These are phyloP conservation scores for Astragalus membranaceus DNA, from an alignment of 306 rosid genomes.

Conservation along the genomic window DNA sequence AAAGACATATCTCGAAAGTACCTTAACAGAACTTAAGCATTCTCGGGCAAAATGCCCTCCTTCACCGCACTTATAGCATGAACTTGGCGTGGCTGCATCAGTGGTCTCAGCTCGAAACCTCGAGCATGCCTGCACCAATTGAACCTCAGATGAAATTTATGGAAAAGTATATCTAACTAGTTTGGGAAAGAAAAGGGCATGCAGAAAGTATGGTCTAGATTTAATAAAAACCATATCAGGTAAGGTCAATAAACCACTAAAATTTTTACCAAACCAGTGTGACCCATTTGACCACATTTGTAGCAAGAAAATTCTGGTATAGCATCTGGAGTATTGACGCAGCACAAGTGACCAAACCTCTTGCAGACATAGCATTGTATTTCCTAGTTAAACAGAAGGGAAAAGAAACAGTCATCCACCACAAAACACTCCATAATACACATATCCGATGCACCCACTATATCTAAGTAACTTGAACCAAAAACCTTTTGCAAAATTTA, in stretches of 20 bases:
- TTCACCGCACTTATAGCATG: constrained; percentile 71
- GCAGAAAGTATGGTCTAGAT: neutral
- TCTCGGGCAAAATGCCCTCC: constrained; percentile 91
- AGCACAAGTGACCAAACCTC: constrained; percentile 77
- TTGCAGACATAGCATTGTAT: constrained; percentile 77
- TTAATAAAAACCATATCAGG: neutral
- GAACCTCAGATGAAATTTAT: neutral
- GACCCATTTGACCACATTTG: constrained; percentile 79
- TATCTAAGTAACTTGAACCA: neutral
- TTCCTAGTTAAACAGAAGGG: constrained; percentile 38
- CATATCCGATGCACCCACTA: neutral
- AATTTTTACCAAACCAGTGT: constrained; percentile 77
- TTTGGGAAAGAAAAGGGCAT: neutral
- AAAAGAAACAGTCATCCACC: neutral
- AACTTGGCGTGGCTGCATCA: constrained; percentile 38
- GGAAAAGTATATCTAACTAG: neutral
- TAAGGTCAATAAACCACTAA: neutral
- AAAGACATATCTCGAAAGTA: neutral
- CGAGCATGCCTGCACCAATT: constrained; percentile 45
- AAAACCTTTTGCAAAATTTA: neutral
- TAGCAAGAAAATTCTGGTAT: constrained; percentile 63
- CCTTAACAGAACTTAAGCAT: constrained; percentile 49
- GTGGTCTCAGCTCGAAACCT: constrained; percentile 41
- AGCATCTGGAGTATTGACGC: constrained; percentile 35
- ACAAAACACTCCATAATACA: neutral